Base-by-base conservation (phyloP, 352 stramenopile species). In the Phytophthora rubi region DNA sequence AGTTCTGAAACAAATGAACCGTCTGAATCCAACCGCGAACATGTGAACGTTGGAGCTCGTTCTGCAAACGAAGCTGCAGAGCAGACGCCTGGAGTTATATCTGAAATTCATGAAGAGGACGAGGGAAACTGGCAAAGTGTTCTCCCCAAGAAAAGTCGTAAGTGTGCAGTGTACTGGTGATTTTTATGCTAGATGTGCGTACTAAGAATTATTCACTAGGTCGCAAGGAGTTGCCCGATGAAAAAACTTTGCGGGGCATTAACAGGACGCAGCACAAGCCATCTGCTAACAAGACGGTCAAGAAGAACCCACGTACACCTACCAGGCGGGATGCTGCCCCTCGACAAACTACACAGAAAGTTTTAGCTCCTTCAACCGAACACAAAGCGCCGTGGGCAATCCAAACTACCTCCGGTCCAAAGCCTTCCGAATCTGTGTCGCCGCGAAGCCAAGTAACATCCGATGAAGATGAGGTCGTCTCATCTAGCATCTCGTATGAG, bases 401-500 rank as follows among this genome's bases (percentile, higher is more conserved):
- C 16, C 62, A 70, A 30, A 3, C 53, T 53, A 47, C n/a, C 9
- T 51, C 64, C 16, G 57, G 37, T 7, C 6, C 51, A n/a, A 53
- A 23, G 13, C 16, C 39, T 5, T 6, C 53, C 7, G 18, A 32
- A 21, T 54, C 18, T 18, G 48, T 32, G 12, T 65, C 66, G 2
- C 65, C 64, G 30, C 73, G 56, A 1, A 76, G 59, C 18, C 73
- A 70, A 12, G 37, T 70, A 44, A 33, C 54, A 32, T 70, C 71
- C 4, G 60, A 68, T 26, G 71, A 67, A 3, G 62, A 72, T 23
- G 37, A 71, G 10, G 37, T 13, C 33, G 30, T 33, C 5, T 53
- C 49, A 10, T 70, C 70, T 7, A 53, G 10, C 2, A 64, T 75
- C 13, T 82, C 77, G 8, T 93, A 91, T 56, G 73, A 87, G 6